phyloP scores from a whole-genome alignment of 148 eudicot species.

The Chenopodium quinoa region DNA sequence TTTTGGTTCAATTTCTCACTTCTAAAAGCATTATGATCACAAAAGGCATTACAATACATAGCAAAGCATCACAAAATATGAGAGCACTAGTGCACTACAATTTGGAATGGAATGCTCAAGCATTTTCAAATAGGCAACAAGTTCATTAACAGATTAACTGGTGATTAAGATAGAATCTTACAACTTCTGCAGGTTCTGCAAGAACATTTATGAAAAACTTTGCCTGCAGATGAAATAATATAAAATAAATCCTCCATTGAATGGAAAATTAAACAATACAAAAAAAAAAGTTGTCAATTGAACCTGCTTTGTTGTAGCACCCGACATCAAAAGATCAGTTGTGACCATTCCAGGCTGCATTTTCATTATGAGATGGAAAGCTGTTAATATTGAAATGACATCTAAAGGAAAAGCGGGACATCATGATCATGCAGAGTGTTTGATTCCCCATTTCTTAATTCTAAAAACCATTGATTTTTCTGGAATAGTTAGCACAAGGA shows the following conservation, averaged over 20 bases:
- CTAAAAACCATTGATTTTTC: not conserved
- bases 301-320: constrained; percentile 95
- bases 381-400: not conserved
- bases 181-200: constrained; percentile 97
- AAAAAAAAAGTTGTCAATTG: not conserved
- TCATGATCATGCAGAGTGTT: not conserved
- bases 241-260: not conserved
- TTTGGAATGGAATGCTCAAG: not conserved
- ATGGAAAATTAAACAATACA: not conserved
- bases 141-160: not conserved
- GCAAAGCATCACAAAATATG: not conserved
- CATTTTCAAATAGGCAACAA: not conserved
- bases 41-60: too few relatives aligned
- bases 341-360: constrained; percentile 98
- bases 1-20: not conserved
- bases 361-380: constrained; percentile 1
- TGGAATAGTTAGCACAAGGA: not conserved
- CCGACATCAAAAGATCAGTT: constrained; percentile 96
- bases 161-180: constrained; percentile 27
- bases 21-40: too few relatives aligned
- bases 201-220: constrained; percentile 94
- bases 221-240: constrained; percentile 57
- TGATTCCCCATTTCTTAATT: not conserved
- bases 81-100: not conserved
- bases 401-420: not conserved